A percentile compares a stretch with the other conserved stretches of the same genome.
These are phyloP conservation scores for Yamadazyma aaseri DNA, from an alignment of 1,139 yeast species.

Conservation along the genomic window DNA sequence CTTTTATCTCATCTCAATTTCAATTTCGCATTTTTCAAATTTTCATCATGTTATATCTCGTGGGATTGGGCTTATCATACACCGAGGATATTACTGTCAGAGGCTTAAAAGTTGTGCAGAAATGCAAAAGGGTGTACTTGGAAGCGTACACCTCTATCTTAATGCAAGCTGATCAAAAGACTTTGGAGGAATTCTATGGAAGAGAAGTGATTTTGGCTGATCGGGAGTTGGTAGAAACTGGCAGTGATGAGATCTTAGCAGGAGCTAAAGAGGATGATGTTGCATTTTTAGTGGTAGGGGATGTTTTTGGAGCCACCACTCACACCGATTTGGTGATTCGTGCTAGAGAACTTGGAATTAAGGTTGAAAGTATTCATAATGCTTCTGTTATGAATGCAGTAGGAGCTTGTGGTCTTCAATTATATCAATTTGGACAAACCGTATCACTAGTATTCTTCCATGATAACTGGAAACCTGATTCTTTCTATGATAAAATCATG, in stretches of 20 bases:
- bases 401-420: slow-evolving; percentile 95
- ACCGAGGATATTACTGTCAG: slow-evolving; percentile 91
- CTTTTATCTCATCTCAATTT: not conserved
- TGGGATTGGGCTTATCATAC: slow-evolving; percentile 90
- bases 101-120: slow-evolving; percentile 80
- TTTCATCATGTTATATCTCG: slow-evolving; percentile 70
- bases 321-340: slow-evolving; percentile 91
- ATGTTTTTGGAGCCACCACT: slow-evolving; percentile 97
- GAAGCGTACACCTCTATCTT: slow-evolving; percentile 95
- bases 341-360: slow-evolving; percentile 79
- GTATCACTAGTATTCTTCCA: slow-evolving; percentile 94
- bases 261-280: slow-evolving; percentile 79
- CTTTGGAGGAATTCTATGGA: slow-evolving; percentile 79
- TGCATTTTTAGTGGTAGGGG: slow-evolving; percentile 95
- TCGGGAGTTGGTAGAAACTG: slow-evolving; percentile 89
- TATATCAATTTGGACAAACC: slow-evolving; percentile 95
- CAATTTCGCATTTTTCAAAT: slow-evolving; percentile 6
- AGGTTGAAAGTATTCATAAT: slow-evolving; percentile 83
- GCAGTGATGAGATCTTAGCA: slow-evolving; percentile 76
- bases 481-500: slow-evolving; percentile 83
- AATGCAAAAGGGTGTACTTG: slow-evolving; percentile 83
- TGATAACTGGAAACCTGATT: slow-evolving; percentile 93
- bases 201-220: slow-evolving; percentile 86
- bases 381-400: slow-evolving; percentile 99
- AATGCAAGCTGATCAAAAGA: slow-evolving; percentile 81